Base-by-base conservation (phyloP, 768 basidiomycete species). In the Auriculariales sp. region DNA sequence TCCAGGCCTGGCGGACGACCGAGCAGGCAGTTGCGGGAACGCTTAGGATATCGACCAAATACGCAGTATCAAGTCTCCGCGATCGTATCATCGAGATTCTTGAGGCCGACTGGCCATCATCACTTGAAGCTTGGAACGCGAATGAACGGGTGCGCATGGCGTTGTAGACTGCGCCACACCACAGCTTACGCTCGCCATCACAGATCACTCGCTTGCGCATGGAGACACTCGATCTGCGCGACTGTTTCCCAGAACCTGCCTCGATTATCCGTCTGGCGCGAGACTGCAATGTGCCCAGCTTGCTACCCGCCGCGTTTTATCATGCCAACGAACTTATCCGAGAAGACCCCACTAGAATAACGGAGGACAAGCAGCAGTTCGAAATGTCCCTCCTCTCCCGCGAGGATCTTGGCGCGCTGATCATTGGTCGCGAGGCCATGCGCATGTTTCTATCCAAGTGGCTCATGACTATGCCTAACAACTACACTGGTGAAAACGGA, bases 11-110 rank as follows among this genome's bases (percentile, higher is more conserved):
- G 39, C 39, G 39, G 22, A 44, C 39, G 6, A 44, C 39, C 12
- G 39, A 44, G 19, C 39, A 25, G 12, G 39, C 39, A 2, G 50
- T 54, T 11, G 47, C 35, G 31, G 36, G 47, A 10, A 33, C 55
- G 4, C 48, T 56, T 4, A 32, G 36, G 10, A 25, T 54, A 19
- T 47, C 54, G 24, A 50, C 32, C n/a, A 56, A 56, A 33, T 56
- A 56, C 46, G 24, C 52, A 32, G 31, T 54, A 4, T 28, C 46
- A 6, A 27, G 30, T 28, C 34, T 56, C n/a, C 47, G 54, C 3
- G 28, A 39, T 5, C 34, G 33, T 6, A 54, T 56, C n/a, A 44
- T 52, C 24, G 12, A 31, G n/a, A 48, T 48, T 33, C 32, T 56
- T 3, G 39, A 47, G 28, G 47, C 14, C 19, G 51, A 54, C 31